A percentile compares a stretch with the other conserved stretches of the same genome.
Evolutionary conservation across 306 rosid genomes (phyloP).

Genomic region (Citrullus amarus): DNA sequence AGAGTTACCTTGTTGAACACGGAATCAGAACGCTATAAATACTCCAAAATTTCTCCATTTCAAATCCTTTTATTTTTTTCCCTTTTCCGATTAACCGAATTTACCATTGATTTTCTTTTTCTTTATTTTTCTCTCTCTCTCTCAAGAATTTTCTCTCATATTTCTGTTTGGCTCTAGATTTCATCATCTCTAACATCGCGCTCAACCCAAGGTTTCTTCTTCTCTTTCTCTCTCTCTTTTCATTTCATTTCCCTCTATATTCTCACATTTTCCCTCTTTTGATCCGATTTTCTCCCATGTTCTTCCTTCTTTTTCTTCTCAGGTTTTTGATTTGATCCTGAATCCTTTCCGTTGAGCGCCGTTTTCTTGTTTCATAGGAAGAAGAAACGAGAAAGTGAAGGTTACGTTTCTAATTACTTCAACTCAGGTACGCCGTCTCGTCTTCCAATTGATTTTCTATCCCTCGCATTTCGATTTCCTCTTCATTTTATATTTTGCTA

Average conservation of each 20-base stretch:
- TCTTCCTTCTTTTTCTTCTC: neutral
- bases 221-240: neutral
- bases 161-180: slow-evolving; percentile 13
- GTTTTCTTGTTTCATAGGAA: neutral
- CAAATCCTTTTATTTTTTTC: slow-evolving; percentile 5
- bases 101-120: neutral
- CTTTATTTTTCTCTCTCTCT: neutral
- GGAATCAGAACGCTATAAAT: slow-evolving; percentile 27
- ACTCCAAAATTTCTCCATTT: slow-evolving; percentile 2
- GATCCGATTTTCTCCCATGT: neutral
- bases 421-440: slow-evolving; percentile 10
- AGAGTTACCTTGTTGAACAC: slow-evolving; percentile 25
- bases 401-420: neutral
- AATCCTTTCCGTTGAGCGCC: neutral
- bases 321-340: neutral
- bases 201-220: neutral
- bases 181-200: neutral
- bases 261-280: neutral
- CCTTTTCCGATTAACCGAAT: neutral
- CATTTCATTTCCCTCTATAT: neutral
- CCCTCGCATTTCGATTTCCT: neutral
- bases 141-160: neutral
- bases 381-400: neutral
- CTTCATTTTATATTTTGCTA: neutral
- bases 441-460: neutral